Evolutionary conservation across 129 eudicot species (phyloP).

Genomic region (Pseudognaphalium luteoalbum): DNA sequence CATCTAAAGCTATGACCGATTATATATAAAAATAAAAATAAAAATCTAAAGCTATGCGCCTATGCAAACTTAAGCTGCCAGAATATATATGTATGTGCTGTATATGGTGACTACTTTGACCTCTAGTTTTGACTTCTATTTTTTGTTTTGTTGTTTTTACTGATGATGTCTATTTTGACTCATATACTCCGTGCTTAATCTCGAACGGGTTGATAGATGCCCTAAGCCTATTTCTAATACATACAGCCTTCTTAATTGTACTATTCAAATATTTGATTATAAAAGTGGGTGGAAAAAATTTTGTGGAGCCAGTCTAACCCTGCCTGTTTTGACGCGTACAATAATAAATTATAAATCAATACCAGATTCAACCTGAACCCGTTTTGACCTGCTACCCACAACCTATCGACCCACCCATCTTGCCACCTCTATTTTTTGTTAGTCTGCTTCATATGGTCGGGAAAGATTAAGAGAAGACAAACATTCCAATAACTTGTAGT

Average conservation of each 20-base stretch:
- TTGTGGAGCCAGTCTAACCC: background rate
- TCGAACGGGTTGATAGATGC: background rate
- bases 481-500: slow-evolving; percentile 31
- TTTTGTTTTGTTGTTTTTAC: background rate
- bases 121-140: background rate
- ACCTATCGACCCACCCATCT: background rate
- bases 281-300: background rate
- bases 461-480: slow-evolving; percentile 23
- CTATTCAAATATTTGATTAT: slow-evolving; percentile 1
- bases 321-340: background rate
- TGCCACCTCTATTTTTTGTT: background rate
- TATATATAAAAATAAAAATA: too few species aligned
- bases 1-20: background rate
- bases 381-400: background rate
- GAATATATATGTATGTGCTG: too few species aligned
- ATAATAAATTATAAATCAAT: background rate
- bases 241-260: background rate
- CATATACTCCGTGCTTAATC: background rate
- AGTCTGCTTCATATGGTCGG: slow-evolving; percentile 7
- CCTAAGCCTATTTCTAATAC: background rate
- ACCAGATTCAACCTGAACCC: background rate
- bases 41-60: background rate
- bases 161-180: background rate
- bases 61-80: too few species aligned
- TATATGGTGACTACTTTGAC: slow-evolving; percentile 7